Evolutionary conservation across 164 flowering plant genomes (phyloP), one percentile per base, ranked within the genome.

Genomic region (Magnolia officinalis): DNA sequence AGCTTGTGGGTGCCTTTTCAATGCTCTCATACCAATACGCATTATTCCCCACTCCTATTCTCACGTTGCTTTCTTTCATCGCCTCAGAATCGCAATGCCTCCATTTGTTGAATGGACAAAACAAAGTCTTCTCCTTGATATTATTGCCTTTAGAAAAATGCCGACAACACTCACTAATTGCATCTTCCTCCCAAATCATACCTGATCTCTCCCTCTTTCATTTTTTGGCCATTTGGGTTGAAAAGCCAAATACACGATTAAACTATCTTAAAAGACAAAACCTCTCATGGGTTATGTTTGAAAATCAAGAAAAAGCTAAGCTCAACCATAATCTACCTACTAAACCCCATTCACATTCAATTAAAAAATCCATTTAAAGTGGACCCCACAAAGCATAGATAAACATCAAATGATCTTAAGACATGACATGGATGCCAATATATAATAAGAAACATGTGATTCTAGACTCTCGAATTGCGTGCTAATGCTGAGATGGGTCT

Each of bases 151-250:
- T 79, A 75, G 69, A 71, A 78, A 68, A 80, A 80, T 80, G 79
- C 85, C 85, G 79, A 82, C 84, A 78, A 63, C 69, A 70, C 63
- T 73, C 75, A 67, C 82, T 73, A 45, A 75, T 74, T 82, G 80
- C 82, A 80, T 78, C 77, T 75, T 73, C 70, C 8, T 75, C 78
- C 80, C 79, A 72, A 75, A 69, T 20, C 76, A 50, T 74, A 67
- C 37, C 52, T 29, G 74, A n/a, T 2, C 64, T 26, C 9, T 9
- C 37, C 18, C n/a, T 59, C 75, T 73, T 5, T 73, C 16, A 13
- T 19, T n/a, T 10, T 63, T 45, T 29, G 14, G 50, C 66, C 50
- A n/a, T 8, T 72, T 8, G 74, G 65, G 23, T 49, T n/a, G 14
- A 14, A 24, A 68, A 18, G 50, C 66, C 70, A 0, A 23, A 37